phyloP scores from a whole-genome alignment of 768 basidiomycete genomes.

The Lactifluus echinatus region DNA sequence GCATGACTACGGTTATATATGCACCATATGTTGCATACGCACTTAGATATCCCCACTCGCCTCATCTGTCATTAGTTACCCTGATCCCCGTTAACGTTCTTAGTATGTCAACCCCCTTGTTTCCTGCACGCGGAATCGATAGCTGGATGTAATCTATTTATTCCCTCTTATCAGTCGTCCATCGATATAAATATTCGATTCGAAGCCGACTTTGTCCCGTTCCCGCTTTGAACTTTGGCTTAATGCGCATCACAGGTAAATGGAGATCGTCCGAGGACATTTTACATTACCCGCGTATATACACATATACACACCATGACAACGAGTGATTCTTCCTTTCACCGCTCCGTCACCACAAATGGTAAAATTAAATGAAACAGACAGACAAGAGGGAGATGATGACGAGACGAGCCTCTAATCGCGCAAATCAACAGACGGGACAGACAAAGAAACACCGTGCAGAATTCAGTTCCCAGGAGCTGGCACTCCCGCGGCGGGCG shows the following conservation, averaged over 20 bases:
- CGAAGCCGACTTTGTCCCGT: too few relatives aligned
- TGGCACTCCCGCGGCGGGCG: not conserved
- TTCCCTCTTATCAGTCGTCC: not conserved
- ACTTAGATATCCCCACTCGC: constrained; percentile 7
- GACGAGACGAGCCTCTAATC: not conserved
- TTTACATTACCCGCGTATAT: not conserved
- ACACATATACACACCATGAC: not conserved
- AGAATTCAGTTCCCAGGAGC: not conserved
- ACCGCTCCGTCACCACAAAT: not conserved
- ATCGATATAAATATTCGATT: too few relatives aligned
- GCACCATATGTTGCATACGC: constrained; percentile 7
- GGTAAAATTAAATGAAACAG: not conserved
- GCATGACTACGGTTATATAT: constrained; percentile 2
- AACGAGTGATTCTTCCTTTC: not conserved
- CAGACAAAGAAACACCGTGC: not conserved
- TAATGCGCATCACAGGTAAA: not conserved
- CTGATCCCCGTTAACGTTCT: not conserved
- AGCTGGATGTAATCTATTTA: constrained; percentile 8
- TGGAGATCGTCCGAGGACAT: not conserved
- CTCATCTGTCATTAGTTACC: constrained; percentile 5
- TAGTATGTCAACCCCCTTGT: not conserved
- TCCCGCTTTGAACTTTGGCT: not conserved
- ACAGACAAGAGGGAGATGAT: not conserved
- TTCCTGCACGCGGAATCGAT: not conserved
- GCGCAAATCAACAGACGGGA: not conserved